Base-by-base conservation (phyloP, 2,329 filamentous ascomycete species). In the Colletotrichum sp. region DNA sequence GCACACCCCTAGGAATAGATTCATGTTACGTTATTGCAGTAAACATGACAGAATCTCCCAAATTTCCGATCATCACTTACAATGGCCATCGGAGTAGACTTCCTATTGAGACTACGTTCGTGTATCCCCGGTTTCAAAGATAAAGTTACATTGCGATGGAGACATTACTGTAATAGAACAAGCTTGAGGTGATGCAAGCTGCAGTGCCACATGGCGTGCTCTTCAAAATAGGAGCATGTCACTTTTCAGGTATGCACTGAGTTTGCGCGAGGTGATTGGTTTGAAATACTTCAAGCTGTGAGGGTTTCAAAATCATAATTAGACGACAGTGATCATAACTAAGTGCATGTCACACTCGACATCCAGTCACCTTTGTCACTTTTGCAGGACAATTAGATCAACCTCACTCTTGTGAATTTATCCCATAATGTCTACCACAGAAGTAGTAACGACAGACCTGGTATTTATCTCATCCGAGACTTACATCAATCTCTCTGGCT, bases 261-360 rank as follows among this genome's bases (percentile, higher is more conserved):
- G 39, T 44, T 44, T 44, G 39, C 1, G 39, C 3, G 39, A 44
- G 18, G 39, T 44, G 39, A 44, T n/a, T n/a, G 39, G 39, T n/a
- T 3, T 3, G 3, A 44, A n/a, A 44, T 3, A 1, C 0, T n/a
- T 10, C 6, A 44, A n/a, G 18, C 39, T n/a, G 9, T 10, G 5
- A 44, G 39, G 8, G 1, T 10, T n/a, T 3, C 3, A 44, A 44
- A 44, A 44, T 0, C 39, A 44, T n/a, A n/a, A 44, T 44, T 44
- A n/a, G 39, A 44, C 39, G 39, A 44, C 39, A 2, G 18, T 10
- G 2, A 44, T 44, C 39, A 44, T 3, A n/a, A n/a, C 16, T 6
- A 44, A 6, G 39, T 39, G 36, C 36, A 44, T 10, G 39, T 10
- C 39, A n/a, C 8, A 3, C 18, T 10, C 0, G 39, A 44, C 39